Evolutionary conservation across 2,329 filamentous ascomycete genomes (phyloP).

Genomic region (Elsinoe necatrix): DNA sequence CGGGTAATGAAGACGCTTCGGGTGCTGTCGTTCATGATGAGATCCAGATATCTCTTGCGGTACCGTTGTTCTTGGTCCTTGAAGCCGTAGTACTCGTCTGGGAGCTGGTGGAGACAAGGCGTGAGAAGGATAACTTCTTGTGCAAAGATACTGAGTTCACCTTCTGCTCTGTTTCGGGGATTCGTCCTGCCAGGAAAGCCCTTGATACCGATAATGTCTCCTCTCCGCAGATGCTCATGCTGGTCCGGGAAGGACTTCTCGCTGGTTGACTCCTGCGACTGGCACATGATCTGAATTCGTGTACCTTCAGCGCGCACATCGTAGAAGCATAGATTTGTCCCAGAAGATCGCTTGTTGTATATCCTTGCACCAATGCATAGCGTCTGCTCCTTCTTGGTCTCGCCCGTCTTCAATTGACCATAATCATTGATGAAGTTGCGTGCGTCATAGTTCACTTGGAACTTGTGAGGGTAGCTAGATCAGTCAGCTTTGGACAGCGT

Average conservation of each 20-base stretch:
- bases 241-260: conserved; percentile 71
- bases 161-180: conserved; percentile 80
- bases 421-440: conserved; percentile 72
- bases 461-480: conserved; percentile 76
- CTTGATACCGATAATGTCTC: conserved; percentile 84
- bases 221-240: conserved; percentile 79
- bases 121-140: conserved; percentile 76
- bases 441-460: conserved; percentile 76
- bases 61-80: conserved; percentile 91
- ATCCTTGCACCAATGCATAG: conserved; percentile 77
- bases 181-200: conserved; percentile 78
- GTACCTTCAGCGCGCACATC: conserved; percentile 68
- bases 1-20: conserved; percentile 77
- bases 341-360: conserved; percentile 75
- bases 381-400: conserved; percentile 65
- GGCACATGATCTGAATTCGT: conserved; percentile 86
- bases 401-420: conserved; percentile 76
- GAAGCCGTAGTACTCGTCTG: conserved; percentile 87
- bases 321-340: conserved; percentile 85
- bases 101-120: conserved; percentile 84
- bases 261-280: conserved; percentile 67
- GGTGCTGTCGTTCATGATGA: conserved; percentile 91
- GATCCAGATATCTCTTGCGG: conserved; percentile 86
- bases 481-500: neutral
- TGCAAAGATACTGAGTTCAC: conserved; percentile 91